A percentile compares a stretch with the other conserved stretches of the same genome.
phyloP scores from a whole-genome alignment of 2,329 filamentous ascomycete species.

The Akanthomyces muscarius region DNA sequence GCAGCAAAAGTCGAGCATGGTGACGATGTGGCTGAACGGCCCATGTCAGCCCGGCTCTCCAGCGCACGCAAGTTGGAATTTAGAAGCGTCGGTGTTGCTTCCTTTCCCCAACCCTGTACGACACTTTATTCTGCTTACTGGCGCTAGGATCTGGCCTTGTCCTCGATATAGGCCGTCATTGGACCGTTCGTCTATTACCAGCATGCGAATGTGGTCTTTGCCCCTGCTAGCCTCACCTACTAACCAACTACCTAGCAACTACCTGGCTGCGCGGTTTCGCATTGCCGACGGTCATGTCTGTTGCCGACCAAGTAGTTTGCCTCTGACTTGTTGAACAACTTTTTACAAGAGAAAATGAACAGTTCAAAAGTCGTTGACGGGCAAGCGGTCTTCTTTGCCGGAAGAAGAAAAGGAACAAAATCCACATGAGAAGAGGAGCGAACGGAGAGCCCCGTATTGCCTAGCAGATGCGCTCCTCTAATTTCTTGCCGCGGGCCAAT shows the following conservation, averaged over 20 bases:
- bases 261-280: not conserved
- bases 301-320: not conserved
- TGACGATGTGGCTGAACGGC: not conserved
- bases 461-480: not conserved
- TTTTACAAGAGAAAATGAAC: not conserved
- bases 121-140: not conserved
- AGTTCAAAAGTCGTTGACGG: not conserved
- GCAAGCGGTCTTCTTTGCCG: not conserved
- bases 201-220: not conserved
- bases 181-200: not conserved
- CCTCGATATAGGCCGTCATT: not conserved
- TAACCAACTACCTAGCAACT: no score
- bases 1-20: not conserved
- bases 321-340: not conserved
- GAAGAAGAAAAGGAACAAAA: not conserved
- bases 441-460: not conserved
- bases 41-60: not conserved
- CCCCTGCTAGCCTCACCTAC: not conserved
- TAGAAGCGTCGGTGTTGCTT: not conserved
- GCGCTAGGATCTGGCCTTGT: not conserved
- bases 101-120: not conserved
- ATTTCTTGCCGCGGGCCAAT: not conserved
- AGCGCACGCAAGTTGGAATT: not conserved
- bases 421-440: not conserved
- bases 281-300: not conserved